These are phyloP conservation scores for Zancudomyces culisetae DNA, from an alignment of 371 early-diverging fungal species.

Conservation along the genomic window DNA sequence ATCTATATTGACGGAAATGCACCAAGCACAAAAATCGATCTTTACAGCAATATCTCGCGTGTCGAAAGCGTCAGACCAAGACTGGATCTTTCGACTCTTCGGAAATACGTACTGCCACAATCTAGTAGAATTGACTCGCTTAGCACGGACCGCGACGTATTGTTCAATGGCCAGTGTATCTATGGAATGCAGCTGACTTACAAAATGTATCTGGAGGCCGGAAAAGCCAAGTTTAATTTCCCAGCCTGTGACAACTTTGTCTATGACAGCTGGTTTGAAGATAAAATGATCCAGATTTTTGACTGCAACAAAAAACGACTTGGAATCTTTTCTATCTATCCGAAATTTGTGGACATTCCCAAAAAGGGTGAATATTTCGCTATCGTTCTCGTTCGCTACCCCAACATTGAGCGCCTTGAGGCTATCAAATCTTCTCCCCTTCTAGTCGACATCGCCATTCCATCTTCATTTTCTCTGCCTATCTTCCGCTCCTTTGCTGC, in stretches of 20 bases:
- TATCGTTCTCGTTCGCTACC: constrained; percentile 53
- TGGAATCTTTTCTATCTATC: constrained; percentile 49
- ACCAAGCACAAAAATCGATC: constrained; percentile 46
- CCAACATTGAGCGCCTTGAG: constrained; percentile 43
- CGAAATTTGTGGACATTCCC: constrained; percentile 41
- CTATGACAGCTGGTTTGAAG: constrained; percentile 22
- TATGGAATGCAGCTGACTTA: constrained; percentile 59
- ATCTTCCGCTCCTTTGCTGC: constrained; percentile 34
- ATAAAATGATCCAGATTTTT: constrained; percentile 23
- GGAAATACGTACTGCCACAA: constrained; percentile 46
- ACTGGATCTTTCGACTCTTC: constrained; percentile 38
- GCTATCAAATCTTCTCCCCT: constrained; percentile 40
- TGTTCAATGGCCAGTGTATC: constrained; percentile 43
- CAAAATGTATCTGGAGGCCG: constrained; percentile 38
- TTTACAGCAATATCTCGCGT: constrained; percentile 43
- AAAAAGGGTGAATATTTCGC: constrained; percentile 68
- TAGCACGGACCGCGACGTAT: constrained; percentile 44
- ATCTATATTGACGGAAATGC: constrained; percentile 40
- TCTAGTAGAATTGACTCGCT: constrained; percentile 42
- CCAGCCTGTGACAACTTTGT: constrained; percentile 15
- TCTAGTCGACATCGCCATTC: constrained; percentile 39
- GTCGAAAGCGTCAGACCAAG: constrained; percentile 44
- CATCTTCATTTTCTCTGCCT: constrained; percentile 31
- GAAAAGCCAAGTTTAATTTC: constrained; percentile 35
- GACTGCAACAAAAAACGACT: constrained; percentile 40